phyloP scores from a whole-genome alignment of 108 stramenopile genomes.

The Mayamaea pseudoterrestris region DNA sequence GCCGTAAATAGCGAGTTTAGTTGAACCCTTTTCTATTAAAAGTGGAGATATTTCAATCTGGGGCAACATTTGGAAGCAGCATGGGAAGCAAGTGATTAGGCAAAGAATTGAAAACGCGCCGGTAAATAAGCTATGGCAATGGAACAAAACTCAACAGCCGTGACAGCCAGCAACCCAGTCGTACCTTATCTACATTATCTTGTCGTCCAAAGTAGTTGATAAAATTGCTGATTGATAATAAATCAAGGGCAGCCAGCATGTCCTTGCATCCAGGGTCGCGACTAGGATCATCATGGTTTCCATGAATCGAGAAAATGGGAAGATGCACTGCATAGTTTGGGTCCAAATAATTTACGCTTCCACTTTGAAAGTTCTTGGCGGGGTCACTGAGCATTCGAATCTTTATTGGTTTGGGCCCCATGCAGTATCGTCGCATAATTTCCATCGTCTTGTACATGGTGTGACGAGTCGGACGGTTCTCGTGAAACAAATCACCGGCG shows the following conservation, averaged over 20 bases:
- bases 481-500: constrained; percentile 96
- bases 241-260: constrained; percentile 78
- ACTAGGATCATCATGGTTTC: constrained; percentile 97
- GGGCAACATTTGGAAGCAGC: no score
- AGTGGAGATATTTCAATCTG: constrained; percentile 79
- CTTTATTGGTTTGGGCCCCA: constrained; percentile 78
- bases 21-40: constrained; percentile 83
- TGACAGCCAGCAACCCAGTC: no score
- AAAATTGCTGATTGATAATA: constrained; percentile 76
- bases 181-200: constrained; percentile 79
- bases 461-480: constrained; percentile 87
- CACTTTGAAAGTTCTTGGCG: constrained; percentile 5
- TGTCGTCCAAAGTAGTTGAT: constrained; percentile 97
- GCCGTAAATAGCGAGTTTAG: constrained; percentile 87
- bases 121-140: no score
- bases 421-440: constrained; percentile 80
- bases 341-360: constrained; percentile 86
- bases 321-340: constrained; percentile 78
- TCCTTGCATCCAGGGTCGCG: constrained; percentile 35
- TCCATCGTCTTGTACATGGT: constrained; percentile 87
- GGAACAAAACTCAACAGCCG: no score
- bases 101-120: no score
- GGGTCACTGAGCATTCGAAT: constrained; percentile 77
- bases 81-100: no score
- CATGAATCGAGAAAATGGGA: constrained; percentile 96